These are phyloP conservation scores for Aspergillus hancockii DNA, from an alignment of 495 filamentous ascomycete species.

Conservation along the genomic window DNA sequence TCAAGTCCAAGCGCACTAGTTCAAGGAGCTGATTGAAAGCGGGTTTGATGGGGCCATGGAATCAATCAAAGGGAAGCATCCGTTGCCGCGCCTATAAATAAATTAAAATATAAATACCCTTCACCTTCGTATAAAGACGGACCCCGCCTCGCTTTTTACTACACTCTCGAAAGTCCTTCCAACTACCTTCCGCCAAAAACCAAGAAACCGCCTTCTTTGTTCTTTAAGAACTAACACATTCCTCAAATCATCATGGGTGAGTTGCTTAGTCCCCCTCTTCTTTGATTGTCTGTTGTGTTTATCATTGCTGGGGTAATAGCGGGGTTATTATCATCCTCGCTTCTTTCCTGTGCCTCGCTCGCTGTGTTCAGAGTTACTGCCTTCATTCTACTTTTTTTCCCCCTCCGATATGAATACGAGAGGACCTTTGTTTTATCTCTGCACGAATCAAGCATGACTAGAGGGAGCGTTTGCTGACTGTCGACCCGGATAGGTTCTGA, in stretches of 20 bases:
- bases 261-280: neutral
- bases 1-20: slow-evolving; percentile 13
- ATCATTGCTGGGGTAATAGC: slow-evolving; percentile 30
- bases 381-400: neutral
- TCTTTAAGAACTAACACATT: slow-evolving; percentile 5
- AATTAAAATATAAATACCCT: neutral
- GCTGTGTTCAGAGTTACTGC: neutral
- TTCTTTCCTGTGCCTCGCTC: neutral
- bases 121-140: neutral
- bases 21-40: neutral
- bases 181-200: neutral
- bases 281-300: slow-evolving; percentile 2
- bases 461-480: neutral
- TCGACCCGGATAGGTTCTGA: slow-evolving; percentile 28
- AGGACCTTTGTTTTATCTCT: neutral
- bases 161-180: neutral
- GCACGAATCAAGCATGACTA: neutral
- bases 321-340: slow-evolving; percentile 20
- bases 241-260: slow-evolving; percentile 18
- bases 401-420: neutral
- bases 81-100: neutral
- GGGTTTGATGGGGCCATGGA: neutral
- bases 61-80: slow-evolving; percentile 2
- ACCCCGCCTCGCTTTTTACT: neutral
- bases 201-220: neutral